Conservation (phyloP, 1,139 yeast species). For the Kodamaea alishanica region DNA sequence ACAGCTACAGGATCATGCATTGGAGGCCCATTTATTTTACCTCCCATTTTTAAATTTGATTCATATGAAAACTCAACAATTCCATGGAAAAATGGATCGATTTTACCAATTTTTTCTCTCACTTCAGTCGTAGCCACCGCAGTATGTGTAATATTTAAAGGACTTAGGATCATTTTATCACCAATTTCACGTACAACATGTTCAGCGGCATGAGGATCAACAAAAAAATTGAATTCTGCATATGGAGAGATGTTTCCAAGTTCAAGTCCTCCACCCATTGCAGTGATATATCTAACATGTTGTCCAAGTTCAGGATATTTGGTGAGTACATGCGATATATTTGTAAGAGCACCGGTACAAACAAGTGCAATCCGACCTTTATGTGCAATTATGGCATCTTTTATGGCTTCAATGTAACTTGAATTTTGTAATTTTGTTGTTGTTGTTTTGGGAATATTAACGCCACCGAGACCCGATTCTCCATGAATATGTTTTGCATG, state of each 20-base stretch:
- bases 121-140: conserved; percentile 55
- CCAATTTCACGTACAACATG: conserved; percentile 49
- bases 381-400: conserved; percentile 40
- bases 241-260: conserved; percentile 43
- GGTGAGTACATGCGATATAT: conserved; percentile 51
- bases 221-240: conserved; percentile 77
- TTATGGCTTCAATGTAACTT: conserved; percentile 56
- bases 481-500: conserved; percentile 73
- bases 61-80: conserved; percentile 52
- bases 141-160: conserved; percentile 69
- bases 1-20: conserved; percentile 81
- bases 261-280: conserved; percentile 76
- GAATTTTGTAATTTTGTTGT: conserved; percentile 31
- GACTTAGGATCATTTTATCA: conserved; percentile 53
- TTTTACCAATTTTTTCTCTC: conserved; percentile 33
- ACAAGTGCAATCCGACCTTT: conserved; percentile 52
- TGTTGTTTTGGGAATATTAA: conserved; percentile 46
- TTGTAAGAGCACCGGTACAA: conserved; percentile 75
- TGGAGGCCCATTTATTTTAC: conserved; percentile 62
- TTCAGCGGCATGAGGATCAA: conserved; percentile 75
- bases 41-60: conserved; percentile 43
- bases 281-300: conserved; percentile 43
- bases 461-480: conserved; percentile 70
- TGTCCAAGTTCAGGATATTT: conserved; percentile 46
- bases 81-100: conserved; percentile 54